Evolutionary conservation across 2,329 filamentous ascomycete genomes (phyloP).

Genomic region (Myotisia sp.): DNA sequence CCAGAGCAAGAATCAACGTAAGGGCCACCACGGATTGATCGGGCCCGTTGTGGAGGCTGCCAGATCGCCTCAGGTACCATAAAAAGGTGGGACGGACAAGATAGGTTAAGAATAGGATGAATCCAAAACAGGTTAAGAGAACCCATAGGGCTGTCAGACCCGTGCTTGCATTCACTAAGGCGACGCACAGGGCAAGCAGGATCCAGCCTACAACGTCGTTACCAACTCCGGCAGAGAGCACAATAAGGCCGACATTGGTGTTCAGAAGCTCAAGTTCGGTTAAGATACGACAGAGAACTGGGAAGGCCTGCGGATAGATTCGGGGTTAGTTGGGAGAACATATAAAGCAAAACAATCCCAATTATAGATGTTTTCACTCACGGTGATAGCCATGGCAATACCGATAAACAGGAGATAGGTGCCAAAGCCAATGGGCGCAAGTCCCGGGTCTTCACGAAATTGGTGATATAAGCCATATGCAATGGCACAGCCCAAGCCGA

Average conservation of each 20-base stretch:
- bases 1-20: conserved; percentile 64
- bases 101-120: conserved; percentile 59
- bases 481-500: conserved; percentile 65
- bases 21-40: conserved; percentile 71
- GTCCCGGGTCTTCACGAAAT: conserved; percentile 46
- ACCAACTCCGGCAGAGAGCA: conserved; percentile 73
- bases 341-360: neutral
- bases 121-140: conserved; percentile 60
- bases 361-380: conserved; percentile 21
- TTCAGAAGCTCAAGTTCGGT: conserved; percentile 73
- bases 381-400: conserved; percentile 85
- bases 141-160: conserved; percentile 78
- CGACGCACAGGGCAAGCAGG: conserved; percentile 79
- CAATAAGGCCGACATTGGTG: conserved; percentile 49
- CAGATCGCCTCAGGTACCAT: conserved; percentile 57
- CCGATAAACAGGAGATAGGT: conserved; percentile 69
- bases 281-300: conserved; percentile 83
- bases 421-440: conserved; percentile 45
- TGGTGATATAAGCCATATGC: conserved; percentile 67
- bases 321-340: neutral
- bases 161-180: conserved; percentile 73
- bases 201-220: conserved; percentile 92
- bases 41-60: conserved; percentile 74
- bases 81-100: conserved; percentile 59
- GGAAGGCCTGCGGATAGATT: conserved; percentile 46